Percentiles rank a stretch among this genome's conserved stretches.
These are phyloP conservation scores for Ogataea haglerorum DNA, from an alignment of 805 yeast species.

Conservation along the genomic window DNA sequence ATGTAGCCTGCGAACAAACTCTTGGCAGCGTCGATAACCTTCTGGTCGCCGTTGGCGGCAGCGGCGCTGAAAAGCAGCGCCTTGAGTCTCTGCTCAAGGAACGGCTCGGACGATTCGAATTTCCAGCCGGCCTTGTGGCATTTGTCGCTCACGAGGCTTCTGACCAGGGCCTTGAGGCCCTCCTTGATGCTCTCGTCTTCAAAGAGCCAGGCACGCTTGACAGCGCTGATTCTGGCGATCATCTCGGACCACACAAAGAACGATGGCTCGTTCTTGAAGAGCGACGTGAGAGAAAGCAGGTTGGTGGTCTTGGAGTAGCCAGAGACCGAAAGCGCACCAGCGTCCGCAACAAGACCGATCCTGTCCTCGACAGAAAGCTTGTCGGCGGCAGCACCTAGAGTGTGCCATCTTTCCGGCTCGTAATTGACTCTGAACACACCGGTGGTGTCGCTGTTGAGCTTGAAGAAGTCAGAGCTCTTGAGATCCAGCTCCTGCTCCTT, in stretches of 20 bases:
- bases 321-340: constrained; percentile 47
- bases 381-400: constrained; percentile 37
- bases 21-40: constrained; percentile 30
- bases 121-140: constrained; percentile 67
- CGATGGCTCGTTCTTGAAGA: constrained; percentile 37
- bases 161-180: constrained; percentile 34
- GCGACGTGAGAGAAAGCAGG: constrained; percentile 43
- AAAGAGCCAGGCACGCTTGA: constrained; percentile 36
- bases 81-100: constrained; percentile 37
- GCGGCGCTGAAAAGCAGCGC: constrained; percentile 43
- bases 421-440: constrained; percentile 57
- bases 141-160: constrained; percentile 25
- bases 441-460: constrained; percentile 48
- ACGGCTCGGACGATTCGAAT: constrained; percentile 71
- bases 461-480: constrained; percentile 34
- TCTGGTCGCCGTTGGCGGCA: constrained; percentile 39
- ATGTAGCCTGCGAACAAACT: constrained; percentile 28
- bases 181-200: constrained; percentile 33
- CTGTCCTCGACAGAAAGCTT: constrained; percentile 47
- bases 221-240: constrained; percentile 37
- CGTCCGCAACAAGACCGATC: constrained; percentile 56
- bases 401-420: constrained; percentile 35
- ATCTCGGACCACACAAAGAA: constrained; percentile 60
- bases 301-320: constrained; percentile 44
- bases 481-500: constrained; percentile 20